Base-by-base conservation (phyloP, 495 filamentous ascomycete genomes). In the Physcia stellaris region DNA sequence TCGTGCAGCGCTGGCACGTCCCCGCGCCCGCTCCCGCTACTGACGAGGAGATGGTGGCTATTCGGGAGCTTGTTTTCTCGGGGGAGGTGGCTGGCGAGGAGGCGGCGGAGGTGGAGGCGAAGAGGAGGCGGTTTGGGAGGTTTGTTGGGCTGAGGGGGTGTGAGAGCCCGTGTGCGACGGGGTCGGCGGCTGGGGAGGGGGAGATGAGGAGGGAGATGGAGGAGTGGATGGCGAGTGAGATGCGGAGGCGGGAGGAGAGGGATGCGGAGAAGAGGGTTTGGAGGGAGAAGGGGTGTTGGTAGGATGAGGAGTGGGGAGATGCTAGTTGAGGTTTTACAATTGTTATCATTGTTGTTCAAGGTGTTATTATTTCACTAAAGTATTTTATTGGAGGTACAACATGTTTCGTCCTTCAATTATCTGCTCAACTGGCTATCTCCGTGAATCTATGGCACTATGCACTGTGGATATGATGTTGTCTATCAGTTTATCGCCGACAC, bases 141-240 rank as follows among this genome's bases (percentile, higher is more conserved):
- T 53, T 6, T 24, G 15, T 4, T 20, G 9, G 27, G 21, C 12
- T 4, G 7, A 17, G 30, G 35, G 23, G 21, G 28, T 24, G 35
- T 30, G 36, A 15, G 30, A 21, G 7, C 22, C 10, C 64, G 60
- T 32, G 34, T 75, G 1, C 67, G 74, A 40, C 70, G 68, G 16
- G 83, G 82, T 60, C 46, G 78, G 13, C 60, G 68, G 48, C 67
- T 77, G 82, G 46, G 79, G 42, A 58, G 3, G 38, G 28, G 33
- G 39, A 57, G 20, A n/a, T n/a, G n/a, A n/a, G n/a, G n/a, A 21
- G 40, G 41, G 54, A 32, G 31, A 49, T 54, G 31, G 40, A 42
- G 60, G 66, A 46, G 60, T 48, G 41, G 39, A 34, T 48, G 13
- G 41, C 37, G 2, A 27, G 60, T 21, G 54, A 64, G 46, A 54